These are phyloP conservation scores for Phragmites australis DNA, from an alignment of 176 grass and related monocot genomes.

Conservation along the genomic window DNA sequence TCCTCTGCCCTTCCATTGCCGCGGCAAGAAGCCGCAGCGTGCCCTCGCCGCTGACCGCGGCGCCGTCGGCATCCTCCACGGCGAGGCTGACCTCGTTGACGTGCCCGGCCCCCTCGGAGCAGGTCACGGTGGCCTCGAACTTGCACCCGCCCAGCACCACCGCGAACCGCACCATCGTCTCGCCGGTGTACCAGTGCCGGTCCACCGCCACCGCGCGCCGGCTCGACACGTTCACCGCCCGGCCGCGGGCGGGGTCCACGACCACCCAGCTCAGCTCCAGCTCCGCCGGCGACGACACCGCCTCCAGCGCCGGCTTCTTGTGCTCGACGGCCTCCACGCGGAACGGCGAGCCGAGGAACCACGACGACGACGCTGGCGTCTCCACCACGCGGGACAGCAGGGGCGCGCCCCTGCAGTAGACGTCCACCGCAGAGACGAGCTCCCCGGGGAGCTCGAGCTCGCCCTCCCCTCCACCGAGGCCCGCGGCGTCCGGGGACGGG, in stretches of 20 bases:
- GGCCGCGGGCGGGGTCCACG: constrained; percentile 41
- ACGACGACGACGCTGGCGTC: constrained; percentile 51
- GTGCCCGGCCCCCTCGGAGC: constrained; percentile 32
- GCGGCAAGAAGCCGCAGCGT: constrained; percentile 39
- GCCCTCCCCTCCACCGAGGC: no score
- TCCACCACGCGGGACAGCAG: constrained; percentile 59
- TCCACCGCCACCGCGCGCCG: constrained; percentile 47
- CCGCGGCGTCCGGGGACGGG: constrained; percentile 20
- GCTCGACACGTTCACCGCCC: constrained; percentile 65
- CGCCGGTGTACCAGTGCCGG: constrained; percentile 76
- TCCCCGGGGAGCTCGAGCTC: not conserved
- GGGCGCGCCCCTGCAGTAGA: constrained; percentile 40
- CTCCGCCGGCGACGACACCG: constrained; percentile 30
- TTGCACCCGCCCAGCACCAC: constrained; percentile 53
- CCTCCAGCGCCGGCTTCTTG: not conserved
- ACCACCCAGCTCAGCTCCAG: constrained; percentile 72
- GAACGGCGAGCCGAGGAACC: constrained; percentile 70
- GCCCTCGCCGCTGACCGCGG: constrained; percentile 48
- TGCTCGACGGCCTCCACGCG: constrained; percentile 61
- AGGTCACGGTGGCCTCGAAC: constrained; percentile 49
- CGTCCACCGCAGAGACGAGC: constrained; percentile 73
- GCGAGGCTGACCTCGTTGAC: constrained; percentile 53
- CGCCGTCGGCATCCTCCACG: constrained; percentile 59
- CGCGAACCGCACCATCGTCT: constrained; percentile 70
- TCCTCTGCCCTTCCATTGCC: constrained; percentile 48